A percentile compares a stretch with the other conserved stretches of the same genome.
Conservation (phyloP, 176 grass and related monocot genomes). For the Rhynchospora tenuis region DNA sequence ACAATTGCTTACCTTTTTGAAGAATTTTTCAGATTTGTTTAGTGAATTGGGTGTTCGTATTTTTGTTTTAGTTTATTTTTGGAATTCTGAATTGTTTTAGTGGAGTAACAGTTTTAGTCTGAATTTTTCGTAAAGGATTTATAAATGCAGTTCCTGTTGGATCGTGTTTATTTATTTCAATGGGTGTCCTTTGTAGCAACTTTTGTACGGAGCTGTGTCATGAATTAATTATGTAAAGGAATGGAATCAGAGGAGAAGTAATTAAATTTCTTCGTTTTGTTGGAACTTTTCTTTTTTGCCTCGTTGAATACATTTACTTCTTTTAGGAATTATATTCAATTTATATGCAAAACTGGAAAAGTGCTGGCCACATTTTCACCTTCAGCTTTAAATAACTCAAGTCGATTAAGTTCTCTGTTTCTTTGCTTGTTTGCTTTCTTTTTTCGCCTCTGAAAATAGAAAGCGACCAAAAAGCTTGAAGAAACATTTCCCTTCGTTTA, state of each 20-base stretch:
- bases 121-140: neutral
- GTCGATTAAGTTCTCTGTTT: neutral
- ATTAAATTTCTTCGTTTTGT: neutral
- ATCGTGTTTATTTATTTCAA: neutral
- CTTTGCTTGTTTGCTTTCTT: neutral
- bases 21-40: neutral
- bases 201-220: neutral
- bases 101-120: neutral
- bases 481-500: neutral
- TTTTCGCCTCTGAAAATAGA: neutral
- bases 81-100: neutral
- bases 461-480: neutral
- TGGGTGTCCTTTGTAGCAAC: neutral
- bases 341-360: neutral
- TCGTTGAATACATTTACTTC: neutral
- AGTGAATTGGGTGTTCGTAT: neutral
- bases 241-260: neutral
- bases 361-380: neutral
- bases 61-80: neutral
- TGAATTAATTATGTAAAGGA: neutral
- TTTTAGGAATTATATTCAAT: neutral
- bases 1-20: too few species aligned
- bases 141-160: constrained; percentile 18
- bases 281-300: neutral
- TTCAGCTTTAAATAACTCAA: neutral